Base-by-base conservation (phyloP, 139 green algal genomes). In the Spirogloea muscicola region DNA sequence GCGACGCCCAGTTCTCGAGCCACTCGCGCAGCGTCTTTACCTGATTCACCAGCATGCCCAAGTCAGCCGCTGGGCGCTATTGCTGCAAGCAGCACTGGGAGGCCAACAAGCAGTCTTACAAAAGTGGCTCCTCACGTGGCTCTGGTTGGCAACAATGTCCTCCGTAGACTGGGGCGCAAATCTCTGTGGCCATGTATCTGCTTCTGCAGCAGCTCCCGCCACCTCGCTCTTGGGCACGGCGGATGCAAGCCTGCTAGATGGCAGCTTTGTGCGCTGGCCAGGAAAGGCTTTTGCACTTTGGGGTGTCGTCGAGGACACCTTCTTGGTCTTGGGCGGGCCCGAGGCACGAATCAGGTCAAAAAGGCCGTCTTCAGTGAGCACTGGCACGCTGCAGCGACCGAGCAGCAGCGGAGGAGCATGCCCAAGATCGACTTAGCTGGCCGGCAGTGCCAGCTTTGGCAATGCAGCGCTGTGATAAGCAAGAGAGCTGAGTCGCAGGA, bases 121-220 rank as follows among this genome's bases (percentile, higher is more conserved):
- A n/a, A n/a, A n/a, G n/a, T n/a, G n/a, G n/a, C n/a, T n/a, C n/a
- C n/a, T n/a, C n/a, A n/a, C n/a, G n/a, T n/a, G 33, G 13, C 33
- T 77, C n/a, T 63, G 36, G 76, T 98, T 98, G 43, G 91, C 94
- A 10, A 97, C 87, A 10, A 99, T 84, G 66, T 99, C 91, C 1
- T n/a, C 31, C 0, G 79, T 80, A 18, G 43, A 80, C 31, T 79
- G 73, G 1, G 94, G 94, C 77, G 90, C 90, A 85, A 92, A 93
- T 82, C 96, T 97, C 48, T 70, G 74, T 29, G 76, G 40, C 49
- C 74, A 69, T 48, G 77, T 58, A 27, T 58, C 68, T 27, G 29
- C 27, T 60, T 57, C 64, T 41, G 10, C 43, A 75, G 10, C 6
- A 9, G 57, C 3, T 75, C 29, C 7, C 29, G n/a, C n/a, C n/a